Conservation (phyloP, 345 rosid genomes). For the Capsella bursapastoris region DNA sequence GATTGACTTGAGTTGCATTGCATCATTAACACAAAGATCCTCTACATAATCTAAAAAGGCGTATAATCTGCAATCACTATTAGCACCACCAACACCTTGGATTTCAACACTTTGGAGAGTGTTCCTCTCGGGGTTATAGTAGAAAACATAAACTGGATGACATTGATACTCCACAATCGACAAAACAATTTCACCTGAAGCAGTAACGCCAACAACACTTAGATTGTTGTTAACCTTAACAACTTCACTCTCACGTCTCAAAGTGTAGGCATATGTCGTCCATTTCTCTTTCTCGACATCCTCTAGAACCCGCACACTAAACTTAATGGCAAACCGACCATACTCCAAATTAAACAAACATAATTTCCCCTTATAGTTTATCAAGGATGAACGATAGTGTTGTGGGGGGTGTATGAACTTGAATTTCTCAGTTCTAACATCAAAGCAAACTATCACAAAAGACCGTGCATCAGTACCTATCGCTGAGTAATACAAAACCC, state of each 20-base stretch:
- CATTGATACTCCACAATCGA: background rate
- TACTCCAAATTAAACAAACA: background rate
- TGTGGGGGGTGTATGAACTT: background rate
- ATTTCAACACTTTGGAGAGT: background rate
- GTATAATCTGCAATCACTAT: too few relatives aligned
- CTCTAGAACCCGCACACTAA: background rate
- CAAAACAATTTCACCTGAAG: background rate
- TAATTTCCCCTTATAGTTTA: slow-evolving; percentile 11
- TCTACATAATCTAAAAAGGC: too few relatives aligned
- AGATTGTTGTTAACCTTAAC: background rate
- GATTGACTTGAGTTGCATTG: too few relatives aligned
- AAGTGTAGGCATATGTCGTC: background rate
- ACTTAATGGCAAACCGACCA: background rate
- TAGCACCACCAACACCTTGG: background rate
- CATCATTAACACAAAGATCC: too few relatives aligned
- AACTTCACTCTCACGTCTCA: background rate
- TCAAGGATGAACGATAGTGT: too few relatives aligned
- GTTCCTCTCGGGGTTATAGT: background rate
- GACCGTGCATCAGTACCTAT: background rate
- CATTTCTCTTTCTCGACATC: background rate
- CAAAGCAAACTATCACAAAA: background rate
- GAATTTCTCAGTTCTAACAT: background rate
- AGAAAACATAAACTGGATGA: background rate
- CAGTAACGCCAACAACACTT: background rate
- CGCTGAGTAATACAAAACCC: background rate